Evolutionary conservation across 176 grass and related monocot genomes (phyloP), one percentile per base, ranked within the genome.

Genomic region (Musa beccarii): DNA sequence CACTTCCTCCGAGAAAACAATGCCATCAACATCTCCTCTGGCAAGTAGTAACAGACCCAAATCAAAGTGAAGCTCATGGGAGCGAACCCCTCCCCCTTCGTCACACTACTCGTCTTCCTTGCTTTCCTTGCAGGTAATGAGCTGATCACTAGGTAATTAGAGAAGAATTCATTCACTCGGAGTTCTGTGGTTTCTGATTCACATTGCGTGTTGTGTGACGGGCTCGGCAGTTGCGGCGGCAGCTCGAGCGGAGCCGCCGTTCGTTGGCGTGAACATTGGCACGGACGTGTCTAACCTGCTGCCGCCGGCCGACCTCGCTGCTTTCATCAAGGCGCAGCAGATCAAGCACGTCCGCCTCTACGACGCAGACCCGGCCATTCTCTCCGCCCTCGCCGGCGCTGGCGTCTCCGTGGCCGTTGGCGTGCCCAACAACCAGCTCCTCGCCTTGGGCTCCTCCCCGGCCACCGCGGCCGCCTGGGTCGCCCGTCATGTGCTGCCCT

Each of bases 181-280:
- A 61, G n/a, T 61, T 61, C 19, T 61, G 16, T 19, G 17, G 13
- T 61, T 61, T n/a, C 57, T 61, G 57, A n/a, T n/a, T 61, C 57
- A 19, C 16, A 5, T 0, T 61, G 57, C 57, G 17, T 2, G 17
- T 1, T 61, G 17, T 19, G 21, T 43, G 2, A n/a, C 13, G 55
- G 55, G 15, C 55, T 12, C 57, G 5, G 57, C 57, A 62, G 57
- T 8, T 62, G 17, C 15, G 20, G 57, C 57, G 20, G 57, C 20
- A 15, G 57, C 57, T 19, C 11, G 57, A 9, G 20, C 57, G 57
- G 57, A 62, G 57, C 20, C 76, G 2, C 85, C 89, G n/a, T 96
- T 88, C 76, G 80, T 96, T 11, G 92, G 92, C 61, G 89, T 96
- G 22, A 96, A 84, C 77, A 86, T 96, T 43, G 92, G 92, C 50